Evolutionary conservation across 805 yeast species (phyloP), one percentile per base, ranked within the genome.

Genomic region (Nematodospora valgi): DNA sequence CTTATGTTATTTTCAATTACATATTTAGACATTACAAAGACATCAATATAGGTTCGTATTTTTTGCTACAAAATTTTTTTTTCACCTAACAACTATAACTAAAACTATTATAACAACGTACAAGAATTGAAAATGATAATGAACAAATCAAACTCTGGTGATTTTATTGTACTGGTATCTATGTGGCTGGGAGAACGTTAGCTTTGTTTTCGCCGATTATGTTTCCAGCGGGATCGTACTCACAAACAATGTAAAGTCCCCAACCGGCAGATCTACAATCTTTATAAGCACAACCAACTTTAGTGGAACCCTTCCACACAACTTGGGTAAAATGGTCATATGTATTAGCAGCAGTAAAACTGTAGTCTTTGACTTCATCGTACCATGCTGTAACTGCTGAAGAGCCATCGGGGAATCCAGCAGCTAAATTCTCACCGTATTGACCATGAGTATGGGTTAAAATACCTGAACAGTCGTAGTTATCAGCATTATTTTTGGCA

Each of bases 221-320:
- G 32, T 62, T 61, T n/a, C 67, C 68, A 1, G 55, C 49, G 6
- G 68, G 68, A 34, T 48, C 52, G 42, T 60, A 61, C 36, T 52
- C 57, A 34, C 68, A 60, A 7, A 62, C 45, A 13, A 61, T 45
- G 45, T 62, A 62, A 28, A 40, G 33, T 9, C 59, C 60, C 66
- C 66, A 61, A 27, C 50, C 49, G 18, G 49, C 42, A 15, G 62
- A 44, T n/a, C 58, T 63, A 63, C 95, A 84, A 45, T 70, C 55
- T 52, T 76, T 79, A 56, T 67, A 63, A 35, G 82, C 93, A 63
- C 95, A 86, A n/a, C 94, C 95, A n/a, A 86, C 38, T 45, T 68
- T 56, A 8, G 78, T 68, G 17, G 85, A 64, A 16, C 62, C 56
- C 45, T 68, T 72, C 95, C 95, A 86, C 21, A 86, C 76, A 30